Conservation (phyloP, 352 stramenopile species). For the Phytopythium delawarense region DNA sequence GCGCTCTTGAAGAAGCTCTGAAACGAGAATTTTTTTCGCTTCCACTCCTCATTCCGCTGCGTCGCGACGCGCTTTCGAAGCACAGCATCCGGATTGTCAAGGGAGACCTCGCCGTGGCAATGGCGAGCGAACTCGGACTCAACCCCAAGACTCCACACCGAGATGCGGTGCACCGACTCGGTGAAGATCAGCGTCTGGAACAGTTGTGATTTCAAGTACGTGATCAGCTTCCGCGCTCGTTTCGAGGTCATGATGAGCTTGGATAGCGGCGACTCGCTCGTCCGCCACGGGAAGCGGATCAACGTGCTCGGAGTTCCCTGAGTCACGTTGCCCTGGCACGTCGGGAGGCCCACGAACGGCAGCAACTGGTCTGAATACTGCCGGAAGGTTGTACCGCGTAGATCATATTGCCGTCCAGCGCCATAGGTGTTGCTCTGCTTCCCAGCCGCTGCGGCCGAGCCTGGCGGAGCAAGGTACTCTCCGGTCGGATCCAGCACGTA, state of each 20-base stretch:
- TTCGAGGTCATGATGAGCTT: conserved; percentile 25
- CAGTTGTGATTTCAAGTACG: conserved; percentile 39
- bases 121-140: conserved; percentile 57
- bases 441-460: conserved; percentile 7
- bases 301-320: conserved; percentile 49
- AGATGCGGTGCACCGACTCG: conserved; percentile 50
- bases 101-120: conserved; percentile 41
- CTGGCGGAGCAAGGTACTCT: conserved; percentile 25
- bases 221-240: conserved; percentile 28
- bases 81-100: conserved; percentile 34
- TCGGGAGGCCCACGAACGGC: conserved; percentile 64
- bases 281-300: conserved; percentile 70
- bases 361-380: conserved; percentile 72
- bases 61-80: conserved; percentile 45
- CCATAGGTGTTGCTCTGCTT: conserved; percentile 1
- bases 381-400: conserved; percentile 52
- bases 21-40: conserved; percentile 64
- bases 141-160: conserved; percentile 60
- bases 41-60: conserved; percentile 60
- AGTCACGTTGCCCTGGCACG: conserved; percentile 48
- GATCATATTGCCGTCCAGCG: conserved; percentile 54
- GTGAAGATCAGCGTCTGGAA: conserved; percentile 69
- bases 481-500: conserved; percentile 74
- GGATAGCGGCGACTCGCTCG: conserved; percentile 31
- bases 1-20: conserved; percentile 74